Evolutionary conservation across 1,139 yeast genomes (phyloP), one percentile per base, ranked within the genome.

Genomic region (Magnusiomyces paraingens): DNA sequence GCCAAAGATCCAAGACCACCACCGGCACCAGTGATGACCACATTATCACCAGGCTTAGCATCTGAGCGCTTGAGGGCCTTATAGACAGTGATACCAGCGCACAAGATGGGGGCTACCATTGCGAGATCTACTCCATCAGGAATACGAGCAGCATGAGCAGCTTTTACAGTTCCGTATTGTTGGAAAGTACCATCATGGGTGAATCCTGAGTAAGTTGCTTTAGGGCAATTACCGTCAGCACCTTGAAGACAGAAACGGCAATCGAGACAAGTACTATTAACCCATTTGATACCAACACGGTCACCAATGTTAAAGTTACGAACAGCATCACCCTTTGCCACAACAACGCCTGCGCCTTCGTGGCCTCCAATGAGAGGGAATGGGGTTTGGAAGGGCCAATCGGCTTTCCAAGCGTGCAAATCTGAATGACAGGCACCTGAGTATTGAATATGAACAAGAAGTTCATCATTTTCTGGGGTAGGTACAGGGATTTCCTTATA

Each of bases 11-110:
- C 91, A 64, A 84, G 76, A 58, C 90, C 91, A 70, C 91, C 91
- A 63, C 82, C 86, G 50, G 89, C 89, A 69, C 91, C 90, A 56
- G 86, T 80, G 62, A 84, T 75, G 60, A 83, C 84, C 56, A 83
- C 85, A 84, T 86, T 82, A 65, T 84, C 80, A 62, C 89, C 90
- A 45, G 88, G 79, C 54, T 67, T 69, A 62, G 81, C 73, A 45
- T 74, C 72, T 53, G 88, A 83, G 47, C 81, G 78, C 73, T 83
- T 83, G 64, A 84, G 71, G 26, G 88, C 90, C 73, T 83, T 83
- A 77, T 83, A 84, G 55, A 83, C 89, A 50, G 91, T 84, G 71
- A 84, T 79, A 69, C 91, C 90, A 38, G 89, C 90, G 73, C 91
- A 84, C 26, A 70, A 62, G 47, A 86, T 80, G 62, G 94, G 93